A percentile compares a stretch with the other conserved stretches of the same genome.
phyloP scores from a whole-genome alignment of 106 monocot species.

The Alisma plantagoaquatica region DNA sequence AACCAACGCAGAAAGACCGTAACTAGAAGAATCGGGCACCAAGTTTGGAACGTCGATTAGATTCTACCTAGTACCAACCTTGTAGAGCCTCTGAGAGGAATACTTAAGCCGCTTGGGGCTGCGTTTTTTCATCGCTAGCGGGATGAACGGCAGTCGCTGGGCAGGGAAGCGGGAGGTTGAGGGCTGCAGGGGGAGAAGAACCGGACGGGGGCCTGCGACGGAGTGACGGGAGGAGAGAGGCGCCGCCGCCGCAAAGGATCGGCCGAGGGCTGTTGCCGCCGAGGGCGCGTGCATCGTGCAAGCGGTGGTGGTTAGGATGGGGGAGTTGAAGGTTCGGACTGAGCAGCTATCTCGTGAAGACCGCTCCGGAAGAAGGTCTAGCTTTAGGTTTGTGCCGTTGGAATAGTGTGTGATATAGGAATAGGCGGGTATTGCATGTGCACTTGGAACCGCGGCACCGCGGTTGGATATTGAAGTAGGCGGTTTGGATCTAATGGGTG shows the following conservation, averaged over 20 bases:
- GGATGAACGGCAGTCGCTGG: conserved; percentile 2
- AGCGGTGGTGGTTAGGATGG: too few relatives aligned
- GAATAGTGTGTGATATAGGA: too few relatives aligned
- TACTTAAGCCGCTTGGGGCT: conserved; percentile 87
- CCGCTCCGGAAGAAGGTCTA: too few relatives aligned
- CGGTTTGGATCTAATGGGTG: too few relatives aligned
- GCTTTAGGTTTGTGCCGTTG: too few relatives aligned
- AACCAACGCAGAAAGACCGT: too few relatives aligned
- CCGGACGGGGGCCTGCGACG: conserved; percentile 13
- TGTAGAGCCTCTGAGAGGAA: conserved; percentile 53
- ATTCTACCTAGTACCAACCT: conserved; percentile 23
- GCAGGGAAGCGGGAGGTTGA: neutral
- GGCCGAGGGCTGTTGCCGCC: neutral
- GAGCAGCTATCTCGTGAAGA: neutral
- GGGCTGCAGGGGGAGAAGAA: conserved; percentile 13
- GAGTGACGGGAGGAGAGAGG: neutral
- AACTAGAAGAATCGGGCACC: too few relatives aligned
- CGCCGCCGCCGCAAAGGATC: conserved; percentile 1
- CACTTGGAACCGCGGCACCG: too few relatives aligned
- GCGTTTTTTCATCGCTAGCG: conserved; percentile 37
- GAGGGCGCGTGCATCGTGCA: too few relatives aligned
- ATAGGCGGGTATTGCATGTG: too few relatives aligned
- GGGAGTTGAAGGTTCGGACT: neutral
- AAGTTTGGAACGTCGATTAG: neutral
- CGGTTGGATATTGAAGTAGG: too few relatives aligned